Evolutionary conservation across 2,329 filamentous ascomycete species (phyloP).

Genomic region (Alternaria postmessia): DNA sequence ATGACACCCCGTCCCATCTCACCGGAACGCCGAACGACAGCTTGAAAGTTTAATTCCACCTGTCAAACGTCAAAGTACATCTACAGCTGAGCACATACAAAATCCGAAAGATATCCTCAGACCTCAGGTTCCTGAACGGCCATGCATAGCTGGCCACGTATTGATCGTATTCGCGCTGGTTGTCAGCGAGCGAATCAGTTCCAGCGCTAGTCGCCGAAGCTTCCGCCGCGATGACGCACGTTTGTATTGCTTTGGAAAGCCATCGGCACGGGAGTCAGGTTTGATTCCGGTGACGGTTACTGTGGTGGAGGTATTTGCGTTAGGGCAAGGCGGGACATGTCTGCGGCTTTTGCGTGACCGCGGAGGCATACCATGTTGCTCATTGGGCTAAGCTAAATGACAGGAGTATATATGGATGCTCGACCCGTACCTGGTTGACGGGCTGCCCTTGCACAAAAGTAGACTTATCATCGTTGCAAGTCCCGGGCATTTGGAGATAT

Average conservation of each 20-base stretch:
- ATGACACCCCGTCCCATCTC: constrained; percentile 10
- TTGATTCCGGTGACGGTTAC: constrained; percentile 2
- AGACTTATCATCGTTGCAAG: neutral
- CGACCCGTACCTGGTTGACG: neutral
- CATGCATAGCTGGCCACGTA: neutral
- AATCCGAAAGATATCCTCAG: neutral
- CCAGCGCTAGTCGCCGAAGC: constrained; percentile 8
- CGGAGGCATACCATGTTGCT: constrained; percentile 5
- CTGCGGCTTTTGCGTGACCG: constrained; percentile 4
- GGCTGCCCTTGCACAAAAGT: neutral
- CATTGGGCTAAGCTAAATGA: constrained; percentile 7
- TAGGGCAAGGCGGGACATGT: constrained; percentile 1
- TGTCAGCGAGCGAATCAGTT: neutral
- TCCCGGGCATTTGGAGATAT: neutral
- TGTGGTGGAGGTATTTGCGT: constrained; percentile 1
- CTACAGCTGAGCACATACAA: neutral
- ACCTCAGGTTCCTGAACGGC: neutral
- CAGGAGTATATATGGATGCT: constrained; percentile 5
- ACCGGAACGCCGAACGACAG: constrained; percentile 1
- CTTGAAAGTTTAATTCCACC: constrained; percentile 1
- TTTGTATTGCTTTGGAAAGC: constrained; percentile 1
- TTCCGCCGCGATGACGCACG: constrained; percentile 15
- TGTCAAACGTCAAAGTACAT: neutral
- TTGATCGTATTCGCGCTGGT: neutral
- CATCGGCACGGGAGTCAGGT: constrained; percentile 3